Conservation (phyloP, 352 stramenopile genomes). For the Pythium sp. region DNA sequence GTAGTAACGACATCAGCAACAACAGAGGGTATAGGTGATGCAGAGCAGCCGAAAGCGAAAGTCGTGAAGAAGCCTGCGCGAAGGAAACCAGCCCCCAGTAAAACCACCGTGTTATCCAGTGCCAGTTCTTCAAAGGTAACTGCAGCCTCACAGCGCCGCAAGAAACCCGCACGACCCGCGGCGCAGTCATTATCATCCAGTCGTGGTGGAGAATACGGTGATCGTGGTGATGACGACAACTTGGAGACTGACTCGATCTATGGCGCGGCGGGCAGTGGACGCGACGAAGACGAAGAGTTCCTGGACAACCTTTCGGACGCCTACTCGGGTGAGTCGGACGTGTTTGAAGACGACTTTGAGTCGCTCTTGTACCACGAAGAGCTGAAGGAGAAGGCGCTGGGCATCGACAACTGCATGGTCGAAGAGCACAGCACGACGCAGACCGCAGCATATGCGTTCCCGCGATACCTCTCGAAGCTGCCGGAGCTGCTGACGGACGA, state of each 20-base stretch:
- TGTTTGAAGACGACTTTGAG: conserved; percentile 77
- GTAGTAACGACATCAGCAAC: not conserved
- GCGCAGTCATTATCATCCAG: not conserved
- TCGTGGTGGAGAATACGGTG: not conserved
- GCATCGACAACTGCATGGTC: conserved; percentile 44
- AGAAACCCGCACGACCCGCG: not conserved
- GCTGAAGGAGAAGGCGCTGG: conserved; percentile 38
- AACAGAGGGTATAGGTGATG: not conserved
- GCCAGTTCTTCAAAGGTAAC: not conserved
- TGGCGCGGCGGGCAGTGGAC: conserved; percentile 9
- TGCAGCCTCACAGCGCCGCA: conserved; percentile 5
- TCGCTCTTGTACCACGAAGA: conserved; percentile 54
- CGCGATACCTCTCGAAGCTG: conserved; percentile 56
- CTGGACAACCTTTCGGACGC: conserved; percentile 43
- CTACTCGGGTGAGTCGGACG: conserved; percentile 62
- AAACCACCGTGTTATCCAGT: not conserved
- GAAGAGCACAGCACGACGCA: conserved; percentile 43
- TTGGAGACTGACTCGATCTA: conserved; percentile 6
- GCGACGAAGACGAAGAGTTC: conserved; percentile 39
- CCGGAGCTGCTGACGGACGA: conserved; percentile 52
- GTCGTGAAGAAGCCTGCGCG: conserved; percentile 19
- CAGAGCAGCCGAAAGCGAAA: conserved; percentile 9
- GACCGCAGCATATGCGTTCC: conserved; percentile 40
- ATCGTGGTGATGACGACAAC: conserved; percentile 15
- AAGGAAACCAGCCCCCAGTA: conserved; percentile 9